Evolutionary conservation across 306 rosid genomes (phyloP), one percentile per base, ranked within the genome.

Genomic region (Glycyrrhiza uralensis): DNA sequence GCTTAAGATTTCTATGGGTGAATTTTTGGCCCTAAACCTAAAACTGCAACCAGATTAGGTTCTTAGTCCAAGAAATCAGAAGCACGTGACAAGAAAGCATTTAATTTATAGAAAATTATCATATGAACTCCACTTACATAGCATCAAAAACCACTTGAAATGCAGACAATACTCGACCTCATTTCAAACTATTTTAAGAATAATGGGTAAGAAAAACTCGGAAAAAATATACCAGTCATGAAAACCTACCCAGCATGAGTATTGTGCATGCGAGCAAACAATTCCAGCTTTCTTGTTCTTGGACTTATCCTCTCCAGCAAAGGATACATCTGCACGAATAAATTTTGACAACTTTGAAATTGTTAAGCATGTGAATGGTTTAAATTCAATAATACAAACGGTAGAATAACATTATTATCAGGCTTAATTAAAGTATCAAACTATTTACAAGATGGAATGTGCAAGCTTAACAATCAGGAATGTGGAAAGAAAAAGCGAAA

Each of bases 251-350:
- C 99, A 45, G 99, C 92, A 76, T 95, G 97, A 77, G 99, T 95
- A 80, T 95, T 95, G 93, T 95, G 99, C 99, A 95, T 95, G 39
- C 96, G 97, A 35, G 99, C 99, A 84, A 95, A 95, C 68, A 95
- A 75, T 67, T 95, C 99, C 46, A 95, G 89, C 85, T 91, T 95
- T 70, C 99, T 95, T 59, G 99, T 95, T 81, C 96, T 88, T 5
- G 99, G 99, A 85, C 99, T 95, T 70, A 95, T 88, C 84, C 99
- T 85, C 85, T 91, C 99, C 84, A 95, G 87, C 95, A 95, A 52
- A 51, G 96, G 93, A 74, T 95, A 95, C 99, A 95, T 91, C 99
- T 94, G 82, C 70, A 79, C 47, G 32, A 72, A 80, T 18, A 69
- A 39, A 75, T 11, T 20, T 28, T 36, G 23, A 41, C 55, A 57